Evolutionary conservation across 2,329 filamentous ascomycete species (phyloP), one percentile per base, ranked within the genome.

Genomic region (Talaromyces sp.): DNA sequence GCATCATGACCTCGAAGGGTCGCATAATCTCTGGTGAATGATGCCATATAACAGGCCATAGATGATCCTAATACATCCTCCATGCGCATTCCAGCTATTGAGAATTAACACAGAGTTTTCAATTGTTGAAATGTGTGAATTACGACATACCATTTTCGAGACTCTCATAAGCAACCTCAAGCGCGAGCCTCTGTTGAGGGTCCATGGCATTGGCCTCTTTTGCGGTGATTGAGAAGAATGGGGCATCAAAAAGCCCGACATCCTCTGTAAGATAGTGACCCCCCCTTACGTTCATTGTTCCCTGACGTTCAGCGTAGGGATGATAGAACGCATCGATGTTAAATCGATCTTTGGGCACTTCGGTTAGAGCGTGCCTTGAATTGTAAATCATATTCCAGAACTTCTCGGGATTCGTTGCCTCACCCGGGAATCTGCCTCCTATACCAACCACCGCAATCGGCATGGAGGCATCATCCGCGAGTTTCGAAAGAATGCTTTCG

Each of bases 211-310:
- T 50, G 13, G 62, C 72, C 31, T 74, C 72, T 9, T 66, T 54
- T 3, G 61, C 41, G n/a, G 62, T 70, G 33, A 75, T 70, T 19
- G 67, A 64, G 63, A 77, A 77, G 50, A 77, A 77, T 0, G 65
- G 17, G 1, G 72, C 70, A 63, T 77, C 74, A 43, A 77, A 75
- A 0, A 27, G 27, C 2, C 47, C 57, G 9, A 70, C 27, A 61
- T 75, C 71, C 19, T 73, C 61, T 2, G 68, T 13, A 4, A 77
- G 45, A 58, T 75, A 75, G 56, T 74, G 61, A 8, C 64, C 69
- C 13, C 65, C 63, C 27, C 47, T 35, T 13, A 37, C 54, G 62
- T 19, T 58, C 19, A 57, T 27, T 17, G 37, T 56, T 19, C 19
- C 19, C 10, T 35, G 22, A 27, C 50, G 56, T 7, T 57, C 39